phyloP scores from a whole-genome alignment of 2,329 filamentous ascomycete species.

The Epichloe bromicola region DNA sequence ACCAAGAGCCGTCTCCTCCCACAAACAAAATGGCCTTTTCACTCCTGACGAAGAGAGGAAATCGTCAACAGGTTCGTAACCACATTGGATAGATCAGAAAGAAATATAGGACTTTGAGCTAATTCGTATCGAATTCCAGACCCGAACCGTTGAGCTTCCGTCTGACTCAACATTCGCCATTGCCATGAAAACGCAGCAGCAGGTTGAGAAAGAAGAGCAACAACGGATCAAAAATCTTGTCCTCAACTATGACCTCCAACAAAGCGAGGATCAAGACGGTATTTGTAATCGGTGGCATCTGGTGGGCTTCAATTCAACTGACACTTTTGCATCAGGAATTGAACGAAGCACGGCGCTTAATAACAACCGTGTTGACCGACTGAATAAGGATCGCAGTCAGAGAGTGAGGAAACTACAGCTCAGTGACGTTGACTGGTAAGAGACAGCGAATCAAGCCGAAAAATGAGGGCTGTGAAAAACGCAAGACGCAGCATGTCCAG shows the following conservation, averaged over 20 bases:
- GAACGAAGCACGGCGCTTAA: conserved; percentile 36
- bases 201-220: conserved; percentile 90
- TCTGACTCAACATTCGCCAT: conserved; percentile 90
- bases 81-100: neutral
- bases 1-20: conserved; percentile 12
- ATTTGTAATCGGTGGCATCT: conserved; percentile 19
- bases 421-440: conserved; percentile 94
- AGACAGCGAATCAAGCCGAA: neutral
- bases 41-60: conserved; percentile 87
- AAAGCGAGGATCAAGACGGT: conserved; percentile 72
- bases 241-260: conserved; percentile 86
- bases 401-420: conserved; percentile 83
- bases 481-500: neutral
- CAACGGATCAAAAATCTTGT: conserved; percentile 97
- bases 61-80: conserved; percentile 66
- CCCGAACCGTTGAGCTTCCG: conserved; percentile 77
- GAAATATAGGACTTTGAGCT: neutral
- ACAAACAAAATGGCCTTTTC: conserved; percentile 83
- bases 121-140: conserved; percentile 36
- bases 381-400: conserved; percentile 56
- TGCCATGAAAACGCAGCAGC: conserved; percentile 90
- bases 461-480: neutral
- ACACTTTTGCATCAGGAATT: conserved; percentile 25
- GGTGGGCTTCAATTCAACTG: neutral
- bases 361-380: conserved; percentile 43